These are phyloP conservation scores for Tolypocladium ophioglossoides DNA, from an alignment of 2,329 filamentous ascomycete species.

Conservation along the genomic window DNA sequence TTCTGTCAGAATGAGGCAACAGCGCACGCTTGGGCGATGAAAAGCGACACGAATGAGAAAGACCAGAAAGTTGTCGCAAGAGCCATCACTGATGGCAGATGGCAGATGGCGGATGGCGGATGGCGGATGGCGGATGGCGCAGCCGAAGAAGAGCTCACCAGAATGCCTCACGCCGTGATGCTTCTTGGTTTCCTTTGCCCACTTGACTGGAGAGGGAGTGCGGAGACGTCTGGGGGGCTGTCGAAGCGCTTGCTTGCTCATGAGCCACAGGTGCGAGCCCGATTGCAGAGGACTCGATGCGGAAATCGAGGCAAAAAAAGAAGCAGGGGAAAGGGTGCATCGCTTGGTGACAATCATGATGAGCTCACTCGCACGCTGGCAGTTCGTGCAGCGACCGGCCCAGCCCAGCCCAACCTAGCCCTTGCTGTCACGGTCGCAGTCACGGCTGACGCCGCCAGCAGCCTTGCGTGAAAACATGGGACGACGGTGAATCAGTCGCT, in stretches of 20 bases:
- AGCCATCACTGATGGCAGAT: not conserved
- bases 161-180: not conserved
- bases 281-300: not conserved
- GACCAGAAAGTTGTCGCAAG: not conserved
- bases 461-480: not conserved
- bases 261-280: not conserved
- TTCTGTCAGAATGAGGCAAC: not conserved
- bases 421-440: constrained; percentile 4
- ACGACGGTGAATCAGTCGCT: constrained; percentile 13
- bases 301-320: too few species aligned
- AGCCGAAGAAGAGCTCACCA: not conserved
- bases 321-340: not conserved
- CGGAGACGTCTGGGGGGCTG: not conserved
- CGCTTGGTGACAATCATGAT: not conserved
- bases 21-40: not conserved
- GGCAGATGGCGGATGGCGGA: too few species aligned
- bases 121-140: not conserved
- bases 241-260: not conserved
- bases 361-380: constrained; percentile 4
- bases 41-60: not conserved
- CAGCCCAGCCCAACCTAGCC: too few species aligned
- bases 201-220: not conserved
- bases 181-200: not conserved
- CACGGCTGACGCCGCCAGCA: not conserved
- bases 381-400: not conserved